Conservation (phyloP, 192 early-diverging fungal species). For the Coemansia furcata region DNA sequence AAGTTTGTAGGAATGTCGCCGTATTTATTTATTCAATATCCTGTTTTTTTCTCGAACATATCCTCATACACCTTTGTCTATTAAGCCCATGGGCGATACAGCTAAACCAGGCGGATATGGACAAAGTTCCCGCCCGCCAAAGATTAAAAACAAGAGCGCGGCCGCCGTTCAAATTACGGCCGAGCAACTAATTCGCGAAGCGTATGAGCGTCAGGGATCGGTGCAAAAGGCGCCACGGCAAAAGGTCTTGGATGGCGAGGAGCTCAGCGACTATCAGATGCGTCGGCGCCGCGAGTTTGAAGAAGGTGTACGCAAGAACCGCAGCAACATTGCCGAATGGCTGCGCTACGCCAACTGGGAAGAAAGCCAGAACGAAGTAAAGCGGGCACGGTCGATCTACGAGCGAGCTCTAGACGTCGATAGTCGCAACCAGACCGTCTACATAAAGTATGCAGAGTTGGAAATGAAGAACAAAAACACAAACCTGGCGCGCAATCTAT, state of each 20-base stretch:
- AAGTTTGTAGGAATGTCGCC: no score
- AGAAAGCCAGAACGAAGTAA: conserved; percentile 83
- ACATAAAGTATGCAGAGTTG: conserved; percentile 93
- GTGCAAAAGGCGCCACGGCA: conserved; percentile 64
- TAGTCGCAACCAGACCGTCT: conserved; percentile 79
- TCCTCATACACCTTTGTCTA: no score
- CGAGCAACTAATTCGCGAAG: conserved; percentile 96
- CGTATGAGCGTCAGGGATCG: conserved; percentile 76
- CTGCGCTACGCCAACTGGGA: conserved; percentile 97
- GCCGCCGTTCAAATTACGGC: conserved; percentile 98
- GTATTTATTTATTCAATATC: not conserved
- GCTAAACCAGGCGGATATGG: conserved; percentile 39
- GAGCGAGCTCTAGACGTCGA: conserved; percentile 94
- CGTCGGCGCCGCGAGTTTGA: conserved; percentile 94
- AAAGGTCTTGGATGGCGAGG: conserved; percentile 92
- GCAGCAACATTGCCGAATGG: conserved; percentile 86
- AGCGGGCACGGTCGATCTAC: conserved; percentile 82
- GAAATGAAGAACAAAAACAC: conserved; percentile 98
- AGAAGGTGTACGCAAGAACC: conserved; percentile 82
- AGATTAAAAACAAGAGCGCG: conserved; percentile 98
- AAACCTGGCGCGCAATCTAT: conserved; percentile 89
- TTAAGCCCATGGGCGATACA: not conserved
- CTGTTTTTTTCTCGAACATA: not conserved
- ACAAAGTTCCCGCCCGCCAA: conserved; percentile 35
- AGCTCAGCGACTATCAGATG: conserved; percentile 86